These are phyloP conservation scores for Dothiorella sarmentorum DNA, from an alignment of 2,329 filamentous ascomycete species.

Conservation along the genomic window DNA sequence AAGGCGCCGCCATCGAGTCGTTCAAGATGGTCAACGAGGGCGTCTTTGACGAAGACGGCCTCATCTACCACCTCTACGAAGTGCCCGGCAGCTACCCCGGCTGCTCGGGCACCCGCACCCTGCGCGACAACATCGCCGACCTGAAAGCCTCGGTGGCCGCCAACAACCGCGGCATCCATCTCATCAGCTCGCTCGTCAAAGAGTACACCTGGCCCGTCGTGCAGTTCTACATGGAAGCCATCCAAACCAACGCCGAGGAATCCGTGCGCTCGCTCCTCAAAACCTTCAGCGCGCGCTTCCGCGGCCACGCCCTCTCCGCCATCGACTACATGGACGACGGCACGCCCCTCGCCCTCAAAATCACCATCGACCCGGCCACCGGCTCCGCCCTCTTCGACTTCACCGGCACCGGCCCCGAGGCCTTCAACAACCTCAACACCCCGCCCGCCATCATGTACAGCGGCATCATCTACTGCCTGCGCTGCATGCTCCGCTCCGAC, in stretches of 20 bases:
- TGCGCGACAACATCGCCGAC: conserved; percentile 36
- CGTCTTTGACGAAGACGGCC: conserved; percentile 35
- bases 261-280: conserved; percentile 33
- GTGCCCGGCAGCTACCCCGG: conserved; percentile 31
- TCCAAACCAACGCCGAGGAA: conserved; percentile 35
- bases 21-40: conserved; percentile 38
- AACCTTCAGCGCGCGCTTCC: conserved; percentile 10
- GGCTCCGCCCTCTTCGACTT: conserved; percentile 23
- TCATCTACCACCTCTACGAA: conserved; percentile 29
- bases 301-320: conserved; percentile 3
- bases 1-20: conserved; percentile 47
- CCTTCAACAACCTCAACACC: conserved; percentile 24
- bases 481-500: conserved; percentile 35
- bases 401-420: conserved; percentile 20
- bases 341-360: conserved; percentile 19
- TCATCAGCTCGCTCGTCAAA: conserved; percentile 38
- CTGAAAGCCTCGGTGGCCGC: conserved; percentile 35
- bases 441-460: conserved; percentile 49
- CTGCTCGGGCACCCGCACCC: conserved; percentile 32
- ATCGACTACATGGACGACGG: conserved; percentile 23
- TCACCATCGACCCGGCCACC: conserved; percentile 17
- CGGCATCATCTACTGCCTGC: conserved; percentile 46
- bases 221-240: conserved; percentile 42
- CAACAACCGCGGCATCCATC: conserved; percentile 32
- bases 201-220: conserved; percentile 36